A percentile compares a stretch with the other conserved stretches of the same genome.
phyloP scores from a whole-genome alignment of 2,329 filamentous ascomycete genomes.

The Elsinoe batatas region DNA sequence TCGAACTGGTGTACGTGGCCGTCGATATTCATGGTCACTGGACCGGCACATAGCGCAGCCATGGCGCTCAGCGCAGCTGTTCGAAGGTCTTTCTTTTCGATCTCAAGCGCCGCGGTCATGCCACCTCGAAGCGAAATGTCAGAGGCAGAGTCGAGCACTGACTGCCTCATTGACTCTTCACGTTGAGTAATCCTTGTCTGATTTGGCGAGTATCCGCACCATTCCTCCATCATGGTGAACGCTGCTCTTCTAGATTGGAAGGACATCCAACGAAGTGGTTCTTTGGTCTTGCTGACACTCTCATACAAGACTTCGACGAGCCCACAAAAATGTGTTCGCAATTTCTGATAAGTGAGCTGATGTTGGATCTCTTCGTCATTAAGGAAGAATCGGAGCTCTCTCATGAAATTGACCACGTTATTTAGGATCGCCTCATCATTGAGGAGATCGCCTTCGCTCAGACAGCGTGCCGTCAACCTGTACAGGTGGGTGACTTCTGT shows the following conservation, averaged over 20 bases:
- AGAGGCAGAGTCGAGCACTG: constrained; percentile 67
- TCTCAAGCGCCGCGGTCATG: constrained; percentile 84
- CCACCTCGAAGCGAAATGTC: constrained; percentile 65
- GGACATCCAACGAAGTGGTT: constrained; percentile 89
- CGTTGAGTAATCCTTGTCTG: constrained; percentile 69
- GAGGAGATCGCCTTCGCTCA: constrained; percentile 67
- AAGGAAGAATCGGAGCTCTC: constrained; percentile 84
- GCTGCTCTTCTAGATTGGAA: constrained; percentile 94
- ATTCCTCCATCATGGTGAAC: constrained; percentile 96
- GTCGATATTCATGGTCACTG: constrained; percentile 79
- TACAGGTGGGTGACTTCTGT: constrained; percentile 96
- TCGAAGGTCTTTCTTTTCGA: constrained; percentile 86
- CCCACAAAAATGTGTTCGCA: constrained; percentile 88
- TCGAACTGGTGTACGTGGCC: constrained; percentile 86
- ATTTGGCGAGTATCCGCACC: constrained; percentile 95
- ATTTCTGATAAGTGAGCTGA: constrained; percentile 86
- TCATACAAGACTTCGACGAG: constrained; percentile 89
- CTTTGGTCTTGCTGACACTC: constrained; percentile 73
- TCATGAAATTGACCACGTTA: constrained; percentile 81
- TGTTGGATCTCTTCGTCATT: constrained; percentile 92
- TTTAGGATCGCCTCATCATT: constrained; percentile 74
- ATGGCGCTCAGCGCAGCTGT: constrained; percentile 89
- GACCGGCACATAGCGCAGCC: constrained; percentile 77
- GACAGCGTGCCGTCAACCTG: constrained; percentile 81
- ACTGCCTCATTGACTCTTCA: constrained; percentile 80